Base-by-base conservation (phyloP, 2,329 filamentous ascomycete species). In the Clathrospora elynae region DNA sequence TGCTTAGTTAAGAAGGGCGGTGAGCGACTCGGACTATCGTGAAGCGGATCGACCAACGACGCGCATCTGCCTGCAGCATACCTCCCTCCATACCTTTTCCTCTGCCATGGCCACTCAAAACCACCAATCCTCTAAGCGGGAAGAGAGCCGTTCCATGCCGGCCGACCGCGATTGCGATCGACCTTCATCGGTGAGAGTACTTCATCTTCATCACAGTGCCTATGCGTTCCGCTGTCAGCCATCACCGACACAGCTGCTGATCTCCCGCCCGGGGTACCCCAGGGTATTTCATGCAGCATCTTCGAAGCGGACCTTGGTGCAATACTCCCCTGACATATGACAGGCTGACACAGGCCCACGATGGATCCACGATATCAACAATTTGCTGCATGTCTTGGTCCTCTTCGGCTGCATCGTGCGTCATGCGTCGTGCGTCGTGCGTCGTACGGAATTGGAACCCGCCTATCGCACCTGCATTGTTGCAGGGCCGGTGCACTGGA, bases 291-390 rank as follows among this genome's bases (percentile, higher is more conserved):
- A 45, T 41, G 36, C 42, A 41, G 19, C 35, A 24, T 10, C 25
- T 24, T 24, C 30, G 19, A 45, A 41, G 41, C 16, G 24, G 36
- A 30, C 30, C 17, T 31, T 30, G 36, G 6, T 45, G 30, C 30
- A 26, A 35, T 28, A 17, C 25, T 22, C 38, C 17, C 17, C 31
- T 24, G 33, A 20, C 10, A 17, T 6, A 24, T 20, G 20, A 28
- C 37, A 28, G 20, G 37, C 36, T 30, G 36, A 25, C 36, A 36
- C 57, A 39, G 57, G 53, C 38, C 62, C n/a, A 11, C 30, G 30
- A 9, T 13, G 30, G n/a, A n/a, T n/a, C n/a, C n/a, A n/a, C n/a
- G n/a, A n/a, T n/a, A n/a, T n/a, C n/a, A n/a, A n/a, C n/a, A n/a
- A n/a, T n/a, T n/a, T n/a, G n/a, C n/a, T n/a, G n/a, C n/a, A n/a